These are phyloP conservation scores for Corinectria fuckeliana DNA, from an alignment of 2,329 filamentous ascomycete genomes.

Conservation along the genomic window DNA sequence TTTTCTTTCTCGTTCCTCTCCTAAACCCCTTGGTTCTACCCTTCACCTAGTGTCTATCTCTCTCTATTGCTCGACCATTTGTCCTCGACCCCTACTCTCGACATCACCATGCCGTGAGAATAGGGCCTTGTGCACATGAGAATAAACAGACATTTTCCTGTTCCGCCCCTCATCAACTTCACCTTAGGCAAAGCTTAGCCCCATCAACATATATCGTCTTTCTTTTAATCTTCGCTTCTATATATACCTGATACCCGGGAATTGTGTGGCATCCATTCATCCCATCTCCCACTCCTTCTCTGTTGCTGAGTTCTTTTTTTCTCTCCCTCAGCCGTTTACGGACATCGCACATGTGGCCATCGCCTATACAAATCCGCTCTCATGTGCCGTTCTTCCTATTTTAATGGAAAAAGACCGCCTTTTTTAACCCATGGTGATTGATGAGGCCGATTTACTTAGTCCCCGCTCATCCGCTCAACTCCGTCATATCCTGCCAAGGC, in stretches of 20 bases:
- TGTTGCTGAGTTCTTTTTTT: slow-evolving; percentile 2
- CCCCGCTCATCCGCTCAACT: slow-evolving; percentile 20
- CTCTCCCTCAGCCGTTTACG: slow-evolving; percentile 19
- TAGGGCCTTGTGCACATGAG: background rate
- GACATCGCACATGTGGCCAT: slow-evolving; percentile 24
- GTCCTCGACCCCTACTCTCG: background rate
- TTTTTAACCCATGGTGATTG: slow-evolving; percentile 22
- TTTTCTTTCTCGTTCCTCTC: background rate
- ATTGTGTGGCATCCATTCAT: slow-evolving; percentile 30
- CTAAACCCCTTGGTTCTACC: background rate
- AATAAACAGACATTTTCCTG: background rate
- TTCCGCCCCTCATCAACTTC: background rate
- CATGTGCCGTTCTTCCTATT: slow-evolving; percentile 8
- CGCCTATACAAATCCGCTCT: slow-evolving; percentile 30
- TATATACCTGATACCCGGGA: slow-evolving; percentile 27
- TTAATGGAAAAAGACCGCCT: slow-evolving; percentile 5
- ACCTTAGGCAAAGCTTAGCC: background rate
- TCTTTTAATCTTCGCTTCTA: slow-evolving; percentile 28
- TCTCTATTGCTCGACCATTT: no score
- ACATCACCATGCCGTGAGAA: background rate
- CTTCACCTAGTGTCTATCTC: background rate
- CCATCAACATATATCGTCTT: slow-evolving; percentile 19
- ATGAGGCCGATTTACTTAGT: slow-evolving; percentile 16
- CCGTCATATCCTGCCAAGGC: slow-evolving; percentile 10
- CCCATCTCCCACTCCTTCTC: slow-evolving; percentile 24